Percentiles rank a stretch among this genome's conserved stretches.
phyloP scores from a whole-genome alignment of 352 stramenopile genomes.

The Saprolegnia diclina region DNA sequence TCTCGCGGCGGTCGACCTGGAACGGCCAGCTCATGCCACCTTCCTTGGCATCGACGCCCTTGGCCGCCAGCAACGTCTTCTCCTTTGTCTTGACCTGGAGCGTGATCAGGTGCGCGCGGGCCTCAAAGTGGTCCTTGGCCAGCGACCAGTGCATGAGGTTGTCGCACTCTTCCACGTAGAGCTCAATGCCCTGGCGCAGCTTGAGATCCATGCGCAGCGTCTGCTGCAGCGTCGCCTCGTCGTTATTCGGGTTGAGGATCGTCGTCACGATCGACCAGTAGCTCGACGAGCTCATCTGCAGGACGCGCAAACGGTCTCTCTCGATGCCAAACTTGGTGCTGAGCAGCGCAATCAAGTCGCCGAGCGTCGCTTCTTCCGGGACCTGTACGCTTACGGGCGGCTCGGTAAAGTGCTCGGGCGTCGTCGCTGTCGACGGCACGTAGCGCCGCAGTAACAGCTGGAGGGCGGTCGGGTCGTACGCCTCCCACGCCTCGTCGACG shows the following conservation, averaged over 20 bases:
- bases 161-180: constrained; percentile 70
- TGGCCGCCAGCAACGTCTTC: not conserved
- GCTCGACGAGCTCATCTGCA: constrained; percentile 61
- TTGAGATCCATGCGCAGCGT: constrained; percentile 58
- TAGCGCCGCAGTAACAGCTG: constrained; percentile 68
- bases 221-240: constrained; percentile 37
- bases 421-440: not conserved
- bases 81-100: constrained; percentile 58
- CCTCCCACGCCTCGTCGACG: constrained; percentile 52
- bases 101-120: constrained; percentile 70
- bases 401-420: constrained; percentile 22
- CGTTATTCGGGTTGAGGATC: constrained; percentile 52
- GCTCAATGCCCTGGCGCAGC: constrained; percentile 56
- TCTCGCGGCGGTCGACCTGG: constrained; percentile 69
- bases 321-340: constrained; percentile 49
- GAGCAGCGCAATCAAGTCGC: constrained; percentile 42
- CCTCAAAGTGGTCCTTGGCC: constrained; percentile 62
- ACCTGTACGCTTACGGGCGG: constrained; percentile 38
- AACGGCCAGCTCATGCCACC: constrained; percentile 38
- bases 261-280: constrained; percentile 63
- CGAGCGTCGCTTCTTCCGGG: constrained; percentile 52
- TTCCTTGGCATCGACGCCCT: constrained; percentile 1
- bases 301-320: constrained; percentile 41
- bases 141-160: constrained; percentile 42
- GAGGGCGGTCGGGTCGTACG: constrained; percentile 54